Evolutionary conservation across 2,329 filamentous ascomycete species (phyloP), one percentile per base, ranked within the genome.

Genomic region (Colletotrichum destructivum): DNA sequence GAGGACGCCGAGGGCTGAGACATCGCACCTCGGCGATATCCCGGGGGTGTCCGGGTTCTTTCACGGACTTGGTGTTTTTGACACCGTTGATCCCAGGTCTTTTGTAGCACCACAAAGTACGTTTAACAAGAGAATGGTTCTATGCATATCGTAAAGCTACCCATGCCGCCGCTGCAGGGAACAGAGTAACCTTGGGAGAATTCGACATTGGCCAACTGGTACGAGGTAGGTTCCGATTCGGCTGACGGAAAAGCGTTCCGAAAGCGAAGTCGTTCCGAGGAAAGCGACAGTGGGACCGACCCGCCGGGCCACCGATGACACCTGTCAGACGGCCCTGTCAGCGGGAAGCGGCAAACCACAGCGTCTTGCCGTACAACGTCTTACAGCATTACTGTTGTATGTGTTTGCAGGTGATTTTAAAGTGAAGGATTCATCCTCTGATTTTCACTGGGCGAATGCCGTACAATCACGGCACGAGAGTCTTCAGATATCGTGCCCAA

Each of bases 11-110:
- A 65, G 61, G 55, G 31, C 18, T n/a, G n/a, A 31, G 44, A 61
- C 40, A 35, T 62, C 61, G 47, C 66, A 61, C 51, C 56, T 71
- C 70, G 70, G 70, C 12, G 70, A 72, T 72, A 72, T 65, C 55
- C 62, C 70, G 70, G 70, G 65, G 61, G 38, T 47, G 46, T 35
- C 70, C 54, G 70, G 59, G 9, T 66, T 71, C 51, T 40, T 11
- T 35, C 35, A 57, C 59, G 5, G 3, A 26, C 15, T 13, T 23
- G 8, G 16, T 42, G 13, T 15, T 42, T 18, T 42, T n/a, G 13
- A 26, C 40, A 26, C 35, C 15, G n/a, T 42, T 40, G 31, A 2
- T 52, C 15, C 15, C 3, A 38, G 7, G 12, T 23, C 11, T 12
- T 2, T 8, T 26, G 2, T 4, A 47, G 15, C 9, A 38, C 16